A percentile compares a stretch with the other conserved stretches of the same genome.
phyloP scores from a whole-genome alignment of 768 basidiomycete genomes.

The Podaxis pistillaris region DNA sequence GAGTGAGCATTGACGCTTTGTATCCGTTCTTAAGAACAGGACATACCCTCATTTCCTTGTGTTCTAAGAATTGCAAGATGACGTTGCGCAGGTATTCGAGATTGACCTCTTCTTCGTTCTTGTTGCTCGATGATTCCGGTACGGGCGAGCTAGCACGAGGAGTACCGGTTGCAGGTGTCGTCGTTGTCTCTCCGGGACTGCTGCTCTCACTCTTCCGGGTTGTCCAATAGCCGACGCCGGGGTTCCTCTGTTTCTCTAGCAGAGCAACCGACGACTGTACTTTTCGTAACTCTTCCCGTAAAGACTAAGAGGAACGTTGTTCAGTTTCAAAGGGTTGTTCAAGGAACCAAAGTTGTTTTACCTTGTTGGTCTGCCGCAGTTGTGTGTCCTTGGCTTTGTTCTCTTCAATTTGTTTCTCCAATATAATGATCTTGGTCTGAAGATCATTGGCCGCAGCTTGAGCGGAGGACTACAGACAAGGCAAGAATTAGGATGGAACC shows the following conservation, averaged over 20 bases:
- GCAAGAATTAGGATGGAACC: background rate
- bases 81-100: slow-evolving; percentile 95
- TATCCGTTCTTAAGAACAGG: background rate
- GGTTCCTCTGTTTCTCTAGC: slow-evolving; percentile 87
- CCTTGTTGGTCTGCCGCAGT: slow-evolving; percentile 77
- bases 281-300: slow-evolving; percentile 93
- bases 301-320: slow-evolving; percentile 46
- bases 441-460: slow-evolving; percentile 45
- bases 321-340: background rate
- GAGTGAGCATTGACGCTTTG: slow-evolving; percentile 2
- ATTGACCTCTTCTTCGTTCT: slow-evolving; percentile 88
- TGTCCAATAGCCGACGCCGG: slow-evolving; percentile 93
- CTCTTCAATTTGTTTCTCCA: slow-evolving; percentile 76
- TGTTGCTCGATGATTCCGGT: slow-evolving; percentile 28
- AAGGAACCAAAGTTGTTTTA: slow-evolving; percentile 24
- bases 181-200: slow-evolving; percentile 36
- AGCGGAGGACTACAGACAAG: slow-evolving; percentile 25
- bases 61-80: slow-evolving; percentile 95
- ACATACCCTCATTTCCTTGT: slow-evolving; percentile 96
- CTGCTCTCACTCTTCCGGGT: slow-evolving; percentile 40
- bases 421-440: slow-evolving; percentile 42
- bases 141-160: slow-evolving; percentile 37
- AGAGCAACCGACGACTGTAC: slow-evolving; percentile 91
- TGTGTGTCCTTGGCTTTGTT: slow-evolving; percentile 66
- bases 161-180: slow-evolving; percentile 33